Evolutionary conservation across 2,329 filamentous ascomycete genomes (phyloP), one percentile per base, ranked within the genome.

Genomic region (Orbilia oligospora): DNA sequence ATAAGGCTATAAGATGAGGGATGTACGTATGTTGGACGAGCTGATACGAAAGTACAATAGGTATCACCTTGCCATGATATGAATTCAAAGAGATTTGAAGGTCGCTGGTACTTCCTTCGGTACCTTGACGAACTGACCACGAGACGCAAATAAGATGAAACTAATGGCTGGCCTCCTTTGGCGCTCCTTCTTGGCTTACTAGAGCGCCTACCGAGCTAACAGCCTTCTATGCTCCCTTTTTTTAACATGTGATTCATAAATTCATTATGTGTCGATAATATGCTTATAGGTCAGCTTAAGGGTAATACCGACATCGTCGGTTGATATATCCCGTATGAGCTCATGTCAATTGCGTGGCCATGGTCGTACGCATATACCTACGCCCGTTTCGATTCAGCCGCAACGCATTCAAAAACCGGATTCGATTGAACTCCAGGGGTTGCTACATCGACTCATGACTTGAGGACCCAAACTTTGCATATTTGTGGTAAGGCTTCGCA

Each of bases 241-340:
- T 16, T 69, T 46, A 48, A 48, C 64, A 76, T 63, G 65, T 63
- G 65, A 64, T 70, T 22, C 38, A 56, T 22, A 10, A 8, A 36
- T 24, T 30, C 46, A 12, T 24, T 30, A 30, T 30, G 63, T 76
- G 44, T 46, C 44, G 44, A 65, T 46, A 48, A 9, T 48, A n/a
- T 46, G n/a, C 24, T 30, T n/a, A 55, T 27, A 48, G 63, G 63
- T 76, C 61, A 76, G 71, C 71, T 64, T 33, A 55, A 69, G 38
- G 30, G 66, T 76, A 66, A 69, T 58, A 24, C 48, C 8, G 22
- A 51, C 22, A 51, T 24, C 22, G 70, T 67, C 48, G 63, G 51
- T 64, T 65, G 30, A 46, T 51, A 41, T 12, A 36, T 5, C 36
- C n/a, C n/a, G n/a, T n/a, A n/a, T n/a, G n/a, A n/a, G n/a, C n/a